Percentiles rank a stretch among this genome's conserved stretches.
phyloP scores from a whole-genome alignment of 2,329 filamentous ascomycete genomes.

The Diplodia corticola region DNA sequence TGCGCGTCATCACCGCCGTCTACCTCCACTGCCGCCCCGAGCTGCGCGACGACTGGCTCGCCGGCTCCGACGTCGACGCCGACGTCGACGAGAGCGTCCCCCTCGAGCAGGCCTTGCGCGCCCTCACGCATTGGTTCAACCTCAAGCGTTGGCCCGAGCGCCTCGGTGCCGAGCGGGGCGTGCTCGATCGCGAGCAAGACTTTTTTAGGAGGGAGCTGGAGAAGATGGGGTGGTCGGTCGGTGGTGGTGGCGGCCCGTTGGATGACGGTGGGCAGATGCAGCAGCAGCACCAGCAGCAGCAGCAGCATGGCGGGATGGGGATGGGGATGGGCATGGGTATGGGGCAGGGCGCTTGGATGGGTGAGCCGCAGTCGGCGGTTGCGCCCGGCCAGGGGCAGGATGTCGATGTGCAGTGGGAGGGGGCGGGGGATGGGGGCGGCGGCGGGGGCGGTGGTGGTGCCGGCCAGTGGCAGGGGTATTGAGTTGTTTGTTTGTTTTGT shows the following conservation, averaged over 20 bases:
- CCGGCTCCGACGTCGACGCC: conserved; percentile 85
- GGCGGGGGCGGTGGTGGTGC: not conserved
- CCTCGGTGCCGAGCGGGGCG: conserved; percentile 56
- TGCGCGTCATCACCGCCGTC: conserved; percentile 97
- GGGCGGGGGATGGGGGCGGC: not conserved
- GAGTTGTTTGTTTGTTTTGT: not conserved
- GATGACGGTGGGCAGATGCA: not conserved
- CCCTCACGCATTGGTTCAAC: conserved; percentile 94
- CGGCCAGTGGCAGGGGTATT: conserved; percentile 19
- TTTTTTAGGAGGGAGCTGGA: conserved; percentile 53
- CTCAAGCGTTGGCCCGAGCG: conserved; percentile 77
- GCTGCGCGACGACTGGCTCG: conserved; percentile 90
- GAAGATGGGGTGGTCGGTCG: conserved; percentile 49
- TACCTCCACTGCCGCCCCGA: conserved; percentile 93
- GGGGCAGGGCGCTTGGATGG: not conserved
- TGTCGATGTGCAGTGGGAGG: conserved; percentile 9
- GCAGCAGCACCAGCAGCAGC: no score
- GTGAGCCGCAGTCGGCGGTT: no score
- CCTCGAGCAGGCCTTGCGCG: conserved; percentile 84
- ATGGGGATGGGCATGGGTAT: not conserved
- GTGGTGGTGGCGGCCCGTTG: conserved; percentile 20
- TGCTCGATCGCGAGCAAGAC: conserved; percentile 48
- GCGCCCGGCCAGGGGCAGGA: conserved; percentile 27
- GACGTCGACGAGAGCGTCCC: conserved; percentile 92
- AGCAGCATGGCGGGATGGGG: no score